Conservation (phyloP, 1,139 yeast species). For the Hyphopichia buzzinii region DNA sequence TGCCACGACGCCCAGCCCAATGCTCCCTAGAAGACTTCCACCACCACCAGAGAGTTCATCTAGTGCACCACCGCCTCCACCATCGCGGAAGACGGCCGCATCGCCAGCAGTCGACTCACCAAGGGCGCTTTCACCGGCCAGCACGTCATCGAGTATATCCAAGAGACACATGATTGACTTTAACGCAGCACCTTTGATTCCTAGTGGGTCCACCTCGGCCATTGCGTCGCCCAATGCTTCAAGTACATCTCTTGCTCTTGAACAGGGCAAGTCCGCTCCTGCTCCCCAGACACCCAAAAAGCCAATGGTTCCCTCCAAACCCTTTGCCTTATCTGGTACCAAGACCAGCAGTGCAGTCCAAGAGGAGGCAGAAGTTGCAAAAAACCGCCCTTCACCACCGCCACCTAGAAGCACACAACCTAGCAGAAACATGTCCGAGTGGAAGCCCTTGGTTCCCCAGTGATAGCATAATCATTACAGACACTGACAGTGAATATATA, state of each 20-base stretch:
- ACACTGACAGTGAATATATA: too few relatives aligned
- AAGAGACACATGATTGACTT: neutral
- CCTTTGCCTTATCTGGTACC: conserved; percentile 23
- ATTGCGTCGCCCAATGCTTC: conserved; percentile 20
- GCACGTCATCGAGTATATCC: conserved; percentile 9
- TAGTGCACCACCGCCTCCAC: conserved; percentile 1
- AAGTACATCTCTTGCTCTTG: conserved; percentile 11
- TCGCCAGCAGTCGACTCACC: conserved; percentile 1
- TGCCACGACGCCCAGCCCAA: neutral
- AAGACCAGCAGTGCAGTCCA: conserved; percentile 12
- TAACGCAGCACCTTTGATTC: conserved; percentile 35
- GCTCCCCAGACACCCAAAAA: conserved; percentile 6
- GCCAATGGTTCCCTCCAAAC: conserved; percentile 41
- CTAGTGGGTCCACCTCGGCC: conserved; percentile 32
- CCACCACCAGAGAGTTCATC: conserved; percentile 16
- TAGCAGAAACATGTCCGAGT: conserved; percentile 43
- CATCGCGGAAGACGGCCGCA: conserved; percentile 5
- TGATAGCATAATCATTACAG: too few relatives aligned
- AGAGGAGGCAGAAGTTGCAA: conserved; percentile 7
- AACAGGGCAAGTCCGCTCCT: conserved; percentile 2
- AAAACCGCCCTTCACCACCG: conserved; percentile 24
- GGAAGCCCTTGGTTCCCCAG: conserved; percentile 59
- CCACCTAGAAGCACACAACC: conserved; percentile 25
- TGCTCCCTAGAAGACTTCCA: conserved; percentile 21
- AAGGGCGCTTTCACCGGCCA: conserved; percentile 19